Evolutionary conservation across 2,329 filamentous ascomycete genomes (phyloP).

Genomic region (Diaporthe vaccinii): DNA sequence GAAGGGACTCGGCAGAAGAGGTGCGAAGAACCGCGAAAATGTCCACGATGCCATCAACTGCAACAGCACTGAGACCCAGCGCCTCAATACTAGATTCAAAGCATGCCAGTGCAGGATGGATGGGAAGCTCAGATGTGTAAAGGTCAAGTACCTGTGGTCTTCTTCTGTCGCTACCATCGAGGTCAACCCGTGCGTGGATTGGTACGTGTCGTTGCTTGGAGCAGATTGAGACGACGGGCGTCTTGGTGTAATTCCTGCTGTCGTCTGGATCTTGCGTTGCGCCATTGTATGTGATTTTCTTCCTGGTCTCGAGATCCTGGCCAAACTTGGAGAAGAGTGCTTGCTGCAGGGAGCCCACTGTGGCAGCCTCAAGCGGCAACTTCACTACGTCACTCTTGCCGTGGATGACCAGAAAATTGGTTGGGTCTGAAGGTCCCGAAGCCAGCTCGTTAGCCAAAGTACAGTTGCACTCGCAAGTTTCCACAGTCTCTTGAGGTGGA

Average conservation of each 20-base stretch:
- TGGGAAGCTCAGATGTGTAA: constrained; percentile 28
- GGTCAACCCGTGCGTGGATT: background rate
- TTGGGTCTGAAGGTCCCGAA: background rate
- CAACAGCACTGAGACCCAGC: background rate
- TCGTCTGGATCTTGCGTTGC: background rate
- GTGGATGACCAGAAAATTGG: constrained; percentile 16
- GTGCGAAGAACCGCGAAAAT: constrained; percentile 23
- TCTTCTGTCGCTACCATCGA: background rate
- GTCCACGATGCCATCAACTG: constrained; percentile 1
- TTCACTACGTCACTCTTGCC: constrained; percentile 25
- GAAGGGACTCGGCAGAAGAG: background rate
- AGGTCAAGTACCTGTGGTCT: constrained; percentile 25
- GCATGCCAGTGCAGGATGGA: constrained; percentile 27
- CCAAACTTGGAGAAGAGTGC: constrained; percentile 9
- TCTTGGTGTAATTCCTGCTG: constrained; percentile 1
- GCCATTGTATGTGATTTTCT: constrained; percentile 2
- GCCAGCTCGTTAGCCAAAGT: constrained; percentile 1
- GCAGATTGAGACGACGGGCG: constrained; percentile 22
- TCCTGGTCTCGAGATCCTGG: constrained; percentile 6
- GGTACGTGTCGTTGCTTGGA: constrained; percentile 23
- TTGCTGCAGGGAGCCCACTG: constrained; percentile 1
- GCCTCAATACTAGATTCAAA: background rate
- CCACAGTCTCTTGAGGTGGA: background rate
- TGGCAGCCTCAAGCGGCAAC: background rate
- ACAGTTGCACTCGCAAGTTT: constrained; percentile 28